These are phyloP conservation scores for Zygnema circumcarinatum DNA, from an alignment of 139 green algal genomes.

Conservation along the genomic window DNA sequence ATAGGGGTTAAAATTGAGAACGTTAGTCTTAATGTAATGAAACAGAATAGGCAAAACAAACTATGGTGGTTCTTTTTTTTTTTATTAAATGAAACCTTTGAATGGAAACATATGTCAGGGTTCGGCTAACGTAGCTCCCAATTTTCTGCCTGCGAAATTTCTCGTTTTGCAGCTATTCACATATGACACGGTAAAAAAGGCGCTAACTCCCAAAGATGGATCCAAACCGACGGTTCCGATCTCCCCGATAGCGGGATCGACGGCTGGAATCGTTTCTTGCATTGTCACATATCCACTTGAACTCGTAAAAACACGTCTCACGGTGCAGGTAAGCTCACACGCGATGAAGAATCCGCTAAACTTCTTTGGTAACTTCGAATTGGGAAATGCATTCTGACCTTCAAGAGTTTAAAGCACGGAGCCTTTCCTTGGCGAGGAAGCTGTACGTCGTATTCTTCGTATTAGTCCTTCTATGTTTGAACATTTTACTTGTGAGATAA, in stretches of 20 bases:
- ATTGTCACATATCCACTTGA: conserved; percentile 53
- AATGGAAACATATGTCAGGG: too few relatives aligned
- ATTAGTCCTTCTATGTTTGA: too few relatives aligned
- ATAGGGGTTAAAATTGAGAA: too few relatives aligned
- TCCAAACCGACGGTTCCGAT: conserved; percentile 20
- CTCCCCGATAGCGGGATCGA: conserved; percentile 35
- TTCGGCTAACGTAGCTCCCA: too few relatives aligned
- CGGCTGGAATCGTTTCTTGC: conserved; percentile 33
- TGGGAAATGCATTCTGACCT: too few relatives aligned
- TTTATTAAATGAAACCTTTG: too few relatives aligned
- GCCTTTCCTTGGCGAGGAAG: too few relatives aligned
- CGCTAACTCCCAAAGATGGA: conserved; percentile 25
- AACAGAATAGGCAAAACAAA: background rate
- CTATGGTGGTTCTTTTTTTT: conserved; percentile 36
- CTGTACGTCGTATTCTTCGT: too few relatives aligned
- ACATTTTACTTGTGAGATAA: too few relatives aligned
- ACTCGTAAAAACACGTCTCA: conserved; percentile 56
- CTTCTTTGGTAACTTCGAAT: background rate
- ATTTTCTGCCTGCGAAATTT: background rate
- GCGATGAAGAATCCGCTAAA: too few relatives aligned
- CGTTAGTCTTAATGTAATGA: background rate
- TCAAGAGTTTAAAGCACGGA: too few relatives aligned
- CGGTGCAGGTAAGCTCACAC: conserved; percentile 50
- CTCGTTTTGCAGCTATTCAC: conserved; percentile 39
- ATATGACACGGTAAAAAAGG: conserved; percentile 49